Evolutionary conservation across 129 eudicot genomes (phyloP).

Genomic region (Flaveria robusta): DNA sequence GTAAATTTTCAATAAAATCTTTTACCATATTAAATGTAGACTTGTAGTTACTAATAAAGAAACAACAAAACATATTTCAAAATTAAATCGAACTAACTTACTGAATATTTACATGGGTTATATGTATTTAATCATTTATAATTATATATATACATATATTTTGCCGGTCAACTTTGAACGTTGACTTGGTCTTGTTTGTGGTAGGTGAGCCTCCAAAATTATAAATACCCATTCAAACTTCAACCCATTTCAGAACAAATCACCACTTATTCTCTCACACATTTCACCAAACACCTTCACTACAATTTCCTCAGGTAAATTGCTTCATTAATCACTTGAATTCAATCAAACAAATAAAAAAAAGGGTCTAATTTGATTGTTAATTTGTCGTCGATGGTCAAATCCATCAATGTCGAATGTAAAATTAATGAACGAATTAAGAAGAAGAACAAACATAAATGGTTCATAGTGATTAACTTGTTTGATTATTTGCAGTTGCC

Average conservation of each 20-base stretch:
- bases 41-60: too few species aligned
- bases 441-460: too few species aligned
- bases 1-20: too few species aligned
- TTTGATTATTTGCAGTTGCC: background rate
- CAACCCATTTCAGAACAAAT: conserved; percentile 22
- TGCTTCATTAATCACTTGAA: background rate
- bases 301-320: background rate
- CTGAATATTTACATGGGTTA: background rate
- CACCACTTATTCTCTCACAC: conserved; percentile 14
- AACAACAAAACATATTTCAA: background rate
- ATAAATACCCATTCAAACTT: conserved; percentile 26
- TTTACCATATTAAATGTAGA: too few species aligned
- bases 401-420: too few species aligned
- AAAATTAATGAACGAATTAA: too few species aligned
- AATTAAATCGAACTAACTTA: background rate
- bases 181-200: conserved; percentile 6
- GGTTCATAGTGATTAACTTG: too few species aligned
- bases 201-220: conserved; percentile 29
- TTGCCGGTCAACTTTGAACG: conserved; percentile 23
- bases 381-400: too few species aligned
- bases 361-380: too few species aligned
- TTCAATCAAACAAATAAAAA: background rate
- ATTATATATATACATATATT: too few species aligned
- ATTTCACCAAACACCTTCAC: conserved; percentile 24
- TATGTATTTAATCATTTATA: background rate